Percentiles rank a stretch among this genome's conserved stretches.
Conservation (phyloP, 2,329 filamentous ascomycete species). For the Aspergillus viridinutans region DNA sequence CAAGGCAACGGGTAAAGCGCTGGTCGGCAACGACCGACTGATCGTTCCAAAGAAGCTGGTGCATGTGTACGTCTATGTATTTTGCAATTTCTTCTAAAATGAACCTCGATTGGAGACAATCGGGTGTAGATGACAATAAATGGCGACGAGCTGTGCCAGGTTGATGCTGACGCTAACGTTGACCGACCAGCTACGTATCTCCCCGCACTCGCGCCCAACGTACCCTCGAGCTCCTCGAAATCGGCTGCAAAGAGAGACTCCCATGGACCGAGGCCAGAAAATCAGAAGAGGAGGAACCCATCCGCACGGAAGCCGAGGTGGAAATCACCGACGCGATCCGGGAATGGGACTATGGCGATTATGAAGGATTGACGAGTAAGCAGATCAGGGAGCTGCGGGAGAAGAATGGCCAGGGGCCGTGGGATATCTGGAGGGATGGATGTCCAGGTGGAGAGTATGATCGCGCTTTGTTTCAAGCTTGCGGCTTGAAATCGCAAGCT, state of each 20-base stretch:
- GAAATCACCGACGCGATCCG: conserved; percentile 68
- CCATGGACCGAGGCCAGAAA: conserved; percentile 58
- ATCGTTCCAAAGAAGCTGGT: conserved; percentile 78
- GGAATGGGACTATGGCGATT: conserved; percentile 85
- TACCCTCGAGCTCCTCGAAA: conserved; percentile 82
- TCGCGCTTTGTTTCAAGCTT: not conserved
- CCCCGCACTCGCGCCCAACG: conserved; percentile 78
- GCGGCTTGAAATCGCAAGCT: not conserved
- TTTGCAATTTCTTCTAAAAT: conserved; percentile 24
- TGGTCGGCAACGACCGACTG: conserved; percentile 77
- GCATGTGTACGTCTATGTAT: conserved; percentile 62
- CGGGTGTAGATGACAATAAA: not conserved
- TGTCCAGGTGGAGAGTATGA: conserved; percentile 79
- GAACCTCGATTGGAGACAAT: not conserved
- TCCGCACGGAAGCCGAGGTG: conserved; percentile 57
- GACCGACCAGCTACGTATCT: conserved; percentile 64
- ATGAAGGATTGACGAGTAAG: conserved; percentile 72
- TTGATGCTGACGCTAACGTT: not conserved
- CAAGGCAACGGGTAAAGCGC: conserved; percentile 70
- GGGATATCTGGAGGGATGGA: conserved; percentile 89
- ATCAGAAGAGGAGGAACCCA: conserved; percentile 31
- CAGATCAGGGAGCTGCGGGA: conserved; percentile 60
- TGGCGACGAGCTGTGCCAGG: not conserved
- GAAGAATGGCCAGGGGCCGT: conserved; percentile 56
- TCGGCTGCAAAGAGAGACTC: conserved; percentile 64